phyloP scores from a whole-genome alignment of 192 early-diverging fungal species.

The Podila epigama region DNA sequence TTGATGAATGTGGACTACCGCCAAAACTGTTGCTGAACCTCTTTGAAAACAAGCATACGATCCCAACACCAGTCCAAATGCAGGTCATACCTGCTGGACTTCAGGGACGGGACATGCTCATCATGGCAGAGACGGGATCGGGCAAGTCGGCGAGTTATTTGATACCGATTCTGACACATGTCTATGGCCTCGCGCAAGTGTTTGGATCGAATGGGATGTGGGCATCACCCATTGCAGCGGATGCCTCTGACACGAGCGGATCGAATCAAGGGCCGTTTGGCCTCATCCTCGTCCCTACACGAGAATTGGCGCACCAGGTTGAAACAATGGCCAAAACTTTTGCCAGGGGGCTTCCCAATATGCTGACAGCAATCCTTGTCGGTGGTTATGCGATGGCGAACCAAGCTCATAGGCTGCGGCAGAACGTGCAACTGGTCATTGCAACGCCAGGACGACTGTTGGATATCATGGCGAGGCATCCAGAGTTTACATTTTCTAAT shows the following conservation, averaged over 20 bases:
- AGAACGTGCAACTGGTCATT: constrained; percentile 61
- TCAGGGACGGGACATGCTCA: constrained; percentile 57
- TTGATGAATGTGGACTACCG: constrained; percentile 55
- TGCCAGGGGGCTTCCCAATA: constrained; percentile 50
- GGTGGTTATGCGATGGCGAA: constrained; percentile 63
- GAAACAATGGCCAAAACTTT: constrained; percentile 51
- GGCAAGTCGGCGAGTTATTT: constrained; percentile 61
- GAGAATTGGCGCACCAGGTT: constrained; percentile 61
- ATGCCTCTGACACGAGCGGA: constrained; percentile 9
- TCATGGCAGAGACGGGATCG: constrained; percentile 57
- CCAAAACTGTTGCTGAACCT: constrained; percentile 49
- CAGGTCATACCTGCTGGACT: constrained; percentile 49
- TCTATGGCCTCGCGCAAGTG: constrained; percentile 14
- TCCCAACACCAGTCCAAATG: constrained; percentile 48
- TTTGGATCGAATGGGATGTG: constrained; percentile 6
- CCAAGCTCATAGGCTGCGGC: constrained; percentile 59
- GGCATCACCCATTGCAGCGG: constrained; percentile 12
- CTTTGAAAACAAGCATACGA: constrained; percentile 18
- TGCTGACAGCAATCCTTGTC: constrained; percentile 61
- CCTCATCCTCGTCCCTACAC: constrained; percentile 58
- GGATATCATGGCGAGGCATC: constrained; percentile 50
- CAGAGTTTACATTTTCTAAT: constrained; percentile 43
- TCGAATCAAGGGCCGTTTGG: constrained; percentile 49
- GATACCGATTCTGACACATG: constrained; percentile 55
- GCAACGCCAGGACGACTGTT: constrained; percentile 66